Percentiles rank a stretch among this genome's conserved stretches.
These are phyloP conservation scores for Amaranthus palmeri DNA, from an alignment of 148 eudicot genomes.

Conservation along the genomic window DNA sequence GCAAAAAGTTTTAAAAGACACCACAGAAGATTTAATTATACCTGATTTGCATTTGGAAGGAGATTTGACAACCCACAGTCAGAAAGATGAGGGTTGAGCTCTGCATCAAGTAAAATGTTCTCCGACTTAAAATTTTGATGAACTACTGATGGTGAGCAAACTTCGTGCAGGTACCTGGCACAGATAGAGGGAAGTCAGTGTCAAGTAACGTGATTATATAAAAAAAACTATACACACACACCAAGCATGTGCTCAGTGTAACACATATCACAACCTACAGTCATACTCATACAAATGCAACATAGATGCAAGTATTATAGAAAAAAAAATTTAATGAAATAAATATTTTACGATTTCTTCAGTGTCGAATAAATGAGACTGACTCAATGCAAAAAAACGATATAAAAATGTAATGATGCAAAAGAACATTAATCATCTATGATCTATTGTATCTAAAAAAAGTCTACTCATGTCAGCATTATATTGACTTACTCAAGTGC, in stretches of 20 bases:
- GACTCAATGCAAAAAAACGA: too few relatives aligned
- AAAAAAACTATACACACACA: not conserved
- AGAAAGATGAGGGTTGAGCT: constrained; percentile 89
- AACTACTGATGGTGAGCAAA: constrained; percentile 83
- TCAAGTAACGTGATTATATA: not conserved
- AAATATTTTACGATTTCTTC: too few relatives aligned
- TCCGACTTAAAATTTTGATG: constrained; percentile 92
- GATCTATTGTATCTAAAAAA: too few relatives aligned
- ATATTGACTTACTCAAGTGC: constrained; percentile 83
- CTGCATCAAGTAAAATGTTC: constrained; percentile 82
- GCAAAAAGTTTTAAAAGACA: not conserved
- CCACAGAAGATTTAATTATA: constrained; percentile 16
- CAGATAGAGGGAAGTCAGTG: constrained; percentile 4
- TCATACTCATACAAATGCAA: not conserved
- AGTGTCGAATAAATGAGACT: too few relatives aligned
- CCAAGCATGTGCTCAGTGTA: not conserved
- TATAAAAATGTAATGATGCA: too few relatives aligned
- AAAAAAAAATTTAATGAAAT: not conserved
- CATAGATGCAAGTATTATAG: not conserved
- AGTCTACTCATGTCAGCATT: too few relatives aligned
- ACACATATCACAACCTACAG: constrained; percentile 5
- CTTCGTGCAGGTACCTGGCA: constrained; percentile 93
- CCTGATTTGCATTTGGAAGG: constrained; percentile 83
- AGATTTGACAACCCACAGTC: constrained; percentile 79
- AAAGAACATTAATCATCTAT: too few relatives aligned